Evolutionary conservation across 768 basidiomycete genomes (phyloP).

Genomic region (Leccinum disarticulatum): DNA sequence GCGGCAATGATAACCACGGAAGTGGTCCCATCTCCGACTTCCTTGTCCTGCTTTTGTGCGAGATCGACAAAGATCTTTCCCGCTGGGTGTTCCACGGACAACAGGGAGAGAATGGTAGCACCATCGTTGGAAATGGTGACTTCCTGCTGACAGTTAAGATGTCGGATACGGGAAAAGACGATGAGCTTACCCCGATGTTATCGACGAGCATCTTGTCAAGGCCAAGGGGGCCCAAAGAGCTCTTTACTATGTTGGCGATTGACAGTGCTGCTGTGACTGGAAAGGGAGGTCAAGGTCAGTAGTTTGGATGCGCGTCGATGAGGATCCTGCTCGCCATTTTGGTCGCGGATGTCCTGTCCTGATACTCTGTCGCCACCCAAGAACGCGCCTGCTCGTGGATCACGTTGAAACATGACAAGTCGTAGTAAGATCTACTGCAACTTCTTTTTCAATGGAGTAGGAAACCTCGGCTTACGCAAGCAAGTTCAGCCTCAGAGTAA

Average conservation of each 20-base stretch:
- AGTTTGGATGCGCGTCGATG: neutral
- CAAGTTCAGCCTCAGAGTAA: neutral
- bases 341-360: conserved; percentile 94
- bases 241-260: conserved; percentile 97
- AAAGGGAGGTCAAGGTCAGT: conserved; percentile 3
- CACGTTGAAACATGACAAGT: conserved; percentile 77
- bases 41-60: conserved; percentile 98
- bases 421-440: conserved; percentile 7
- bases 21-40: conserved; percentile 98
- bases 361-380: conserved; percentile 91
- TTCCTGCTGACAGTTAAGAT: conserved; percentile 56
- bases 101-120: conserved; percentile 93
- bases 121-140: conserved; percentile 99
- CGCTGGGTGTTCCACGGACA: conserved; percentile 95
- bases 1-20: conserved; percentile 98
- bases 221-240: conserved; percentile 91
- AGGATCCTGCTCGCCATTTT: conserved; percentile 69
- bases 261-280: conserved; percentile 92
- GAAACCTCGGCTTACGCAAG: conserved; percentile 23
- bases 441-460: neutral
- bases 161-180: neutral
- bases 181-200: conserved; percentile 81
- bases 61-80: conserved; percentile 97
- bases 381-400: conserved; percentile 89
- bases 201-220: conserved; percentile 98